phyloP scores from a whole-genome alignment of 306 rosid genomes.

The Lathyrus oleraceus region DNA sequence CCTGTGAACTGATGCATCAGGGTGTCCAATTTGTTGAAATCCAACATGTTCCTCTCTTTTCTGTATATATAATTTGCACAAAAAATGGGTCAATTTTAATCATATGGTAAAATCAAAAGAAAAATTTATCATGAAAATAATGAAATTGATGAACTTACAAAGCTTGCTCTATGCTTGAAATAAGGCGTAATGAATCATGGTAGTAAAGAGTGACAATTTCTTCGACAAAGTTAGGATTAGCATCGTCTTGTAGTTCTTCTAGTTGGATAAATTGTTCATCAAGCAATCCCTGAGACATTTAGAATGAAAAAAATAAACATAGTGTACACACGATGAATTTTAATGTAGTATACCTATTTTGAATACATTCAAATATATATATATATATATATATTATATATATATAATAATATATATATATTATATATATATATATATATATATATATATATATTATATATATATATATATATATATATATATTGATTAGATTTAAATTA shows the following conservation, averaged over 20 bases:
- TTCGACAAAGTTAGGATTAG: constrained; percentile 89
- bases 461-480: no score
- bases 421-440: no score
- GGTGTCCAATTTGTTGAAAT: constrained; percentile 70
- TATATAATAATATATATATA: no score
- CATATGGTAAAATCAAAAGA: not conserved
- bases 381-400: no score
- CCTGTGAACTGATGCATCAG: constrained; percentile 90
- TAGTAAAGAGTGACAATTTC: constrained; percentile 79
- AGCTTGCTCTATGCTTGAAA: constrained; percentile 69
- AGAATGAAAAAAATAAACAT: not conserved
- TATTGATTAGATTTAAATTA: no score
- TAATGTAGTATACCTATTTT: not conserved
- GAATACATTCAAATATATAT: not conserved
- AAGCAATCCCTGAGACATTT: constrained; percentile 53
- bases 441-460: no score
- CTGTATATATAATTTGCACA: constrained; percentile 22
- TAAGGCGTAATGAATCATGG: constrained; percentile 69
- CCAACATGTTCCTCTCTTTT: constrained; percentile 63
- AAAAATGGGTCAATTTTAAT: not conserved
- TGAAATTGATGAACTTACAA: constrained; percentile 47
- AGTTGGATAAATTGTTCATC: constrained; percentile 90
- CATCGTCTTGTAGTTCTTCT: constrained; percentile 86
- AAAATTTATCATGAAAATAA: not conserved
- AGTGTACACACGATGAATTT: no score